Evolutionary conservation across 352 stramenopile species (phyloP).

Genomic region (Hyaloperonospora arabidopsidis): DNA sequence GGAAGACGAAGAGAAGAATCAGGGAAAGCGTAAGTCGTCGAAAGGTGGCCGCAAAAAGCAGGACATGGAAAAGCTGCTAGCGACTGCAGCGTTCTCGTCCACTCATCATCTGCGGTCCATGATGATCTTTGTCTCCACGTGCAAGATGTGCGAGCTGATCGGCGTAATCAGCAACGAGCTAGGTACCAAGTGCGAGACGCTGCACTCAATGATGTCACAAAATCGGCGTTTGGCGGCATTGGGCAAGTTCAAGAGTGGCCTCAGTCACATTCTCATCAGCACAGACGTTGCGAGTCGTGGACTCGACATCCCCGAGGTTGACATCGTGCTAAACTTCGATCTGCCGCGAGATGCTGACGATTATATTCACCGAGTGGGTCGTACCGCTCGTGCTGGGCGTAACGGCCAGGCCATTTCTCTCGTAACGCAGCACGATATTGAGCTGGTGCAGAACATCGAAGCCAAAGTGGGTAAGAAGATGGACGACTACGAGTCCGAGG

Average conservation of each 20-base stretch:
- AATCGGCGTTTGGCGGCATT: constrained; percentile 89
- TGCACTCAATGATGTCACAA: constrained; percentile 96
- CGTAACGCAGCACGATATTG: constrained; percentile 91
- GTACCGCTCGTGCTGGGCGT: constrained; percentile 90
- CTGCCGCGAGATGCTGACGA: constrained; percentile 91
- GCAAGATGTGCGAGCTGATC: constrained; percentile 91
- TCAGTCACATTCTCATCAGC: constrained; percentile 90
- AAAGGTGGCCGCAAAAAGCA: constrained; percentile 30
- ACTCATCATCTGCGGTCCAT: constrained; percentile 58
- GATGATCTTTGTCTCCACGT: constrained; percentile 97
- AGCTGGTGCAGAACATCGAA: constrained; percentile 94
- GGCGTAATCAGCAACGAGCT: constrained; percentile 91
- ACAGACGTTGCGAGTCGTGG: constrained; percentile 96
- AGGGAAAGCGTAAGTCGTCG: constrained; percentile 23
- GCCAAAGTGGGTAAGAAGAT: constrained; percentile 85
- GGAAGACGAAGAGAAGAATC: constrained; percentile 53
- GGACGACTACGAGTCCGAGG: constrained; percentile 78
- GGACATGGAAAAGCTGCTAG: constrained; percentile 22
- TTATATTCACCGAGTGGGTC: constrained; percentile 97
- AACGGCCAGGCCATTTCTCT: constrained; percentile 90
- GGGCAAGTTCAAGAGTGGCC: constrained; percentile 95
- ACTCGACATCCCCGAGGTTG: constrained; percentile 94
- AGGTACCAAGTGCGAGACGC: constrained; percentile 87
- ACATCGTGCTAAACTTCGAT: constrained; percentile 97
- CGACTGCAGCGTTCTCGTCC: constrained; percentile 13